Evolutionary conservation across 768 basidiomycete genomes (phyloP).

Genomic region (Suillus weaverae): DNA sequence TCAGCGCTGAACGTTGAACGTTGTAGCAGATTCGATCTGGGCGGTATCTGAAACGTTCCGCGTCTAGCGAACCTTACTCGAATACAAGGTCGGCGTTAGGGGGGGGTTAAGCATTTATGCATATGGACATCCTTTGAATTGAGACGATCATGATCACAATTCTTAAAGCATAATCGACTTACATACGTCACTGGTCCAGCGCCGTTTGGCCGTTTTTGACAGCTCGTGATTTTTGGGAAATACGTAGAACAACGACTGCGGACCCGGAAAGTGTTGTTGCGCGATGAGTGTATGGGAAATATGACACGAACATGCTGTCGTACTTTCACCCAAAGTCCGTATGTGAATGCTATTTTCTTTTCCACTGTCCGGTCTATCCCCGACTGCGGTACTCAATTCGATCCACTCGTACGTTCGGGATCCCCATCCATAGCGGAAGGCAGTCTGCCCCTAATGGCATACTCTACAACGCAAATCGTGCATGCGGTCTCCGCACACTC

Average conservation of each 20-base stretch:
- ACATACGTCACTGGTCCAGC: not conserved
- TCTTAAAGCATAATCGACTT: no score
- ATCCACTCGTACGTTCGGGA: not conserved
- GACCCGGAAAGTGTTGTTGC: not conserved
- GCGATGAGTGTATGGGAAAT: not conserved
- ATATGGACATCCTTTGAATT: not conserved
- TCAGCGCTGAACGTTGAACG: no score
- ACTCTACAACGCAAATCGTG: not conserved
- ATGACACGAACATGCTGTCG: not conserved
- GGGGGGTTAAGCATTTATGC: slow-evolving; percentile 11
- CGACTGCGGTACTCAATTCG: slow-evolving; percentile 2
- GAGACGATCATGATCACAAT: not conserved
- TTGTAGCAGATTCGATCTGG: no score
- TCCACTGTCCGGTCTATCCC: slow-evolving; percentile 20
- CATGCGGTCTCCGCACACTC: slow-evolving; percentile 17
- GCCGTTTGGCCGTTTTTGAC: not conserved
- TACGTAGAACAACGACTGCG: not conserved
- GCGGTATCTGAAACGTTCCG: no score
- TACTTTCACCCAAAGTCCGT: slow-evolving; percentile 18
- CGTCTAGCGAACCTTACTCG: no score
- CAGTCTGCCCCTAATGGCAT: slow-evolving; percentile 7
- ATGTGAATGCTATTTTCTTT: not conserved
- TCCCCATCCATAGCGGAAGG: slow-evolving; percentile 8
- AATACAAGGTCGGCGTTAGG: slow-evolving; percentile 18
- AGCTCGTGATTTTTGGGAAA: not conserved